These are phyloP conservation scores for Septoria petroselini DNA, from an alignment of 2,329 filamentous ascomycete genomes.

Conservation along the genomic window DNA sequence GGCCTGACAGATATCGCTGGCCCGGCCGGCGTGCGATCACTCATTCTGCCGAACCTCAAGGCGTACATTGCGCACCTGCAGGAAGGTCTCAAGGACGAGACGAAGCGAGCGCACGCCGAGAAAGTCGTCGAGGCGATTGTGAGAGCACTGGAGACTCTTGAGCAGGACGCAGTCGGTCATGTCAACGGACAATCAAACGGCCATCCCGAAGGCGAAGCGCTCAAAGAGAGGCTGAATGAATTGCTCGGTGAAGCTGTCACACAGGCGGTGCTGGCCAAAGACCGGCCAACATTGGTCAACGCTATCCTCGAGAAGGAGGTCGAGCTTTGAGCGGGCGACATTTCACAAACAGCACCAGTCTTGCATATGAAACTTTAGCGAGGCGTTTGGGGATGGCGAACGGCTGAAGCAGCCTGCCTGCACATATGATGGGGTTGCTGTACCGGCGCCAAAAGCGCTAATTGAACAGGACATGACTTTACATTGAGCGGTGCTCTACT, in stretches of 20 bases:
- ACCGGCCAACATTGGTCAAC: conserved; percentile 38
- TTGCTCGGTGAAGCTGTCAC: conserved; percentile 46
- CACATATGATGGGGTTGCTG: background rate
- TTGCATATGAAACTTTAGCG: conserved; percentile 7
- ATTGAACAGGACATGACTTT: no score
- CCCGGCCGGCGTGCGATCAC: conserved; percentile 58
- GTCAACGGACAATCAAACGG: conserved; percentile 38
- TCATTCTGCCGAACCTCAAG: conserved; percentile 65
- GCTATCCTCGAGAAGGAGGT: conserved; percentile 41
- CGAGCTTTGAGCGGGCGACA: conserved; percentile 3
- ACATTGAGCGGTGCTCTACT: no score
- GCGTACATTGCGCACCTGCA: conserved; percentile 61
- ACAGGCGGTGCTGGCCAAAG: conserved; percentile 41
- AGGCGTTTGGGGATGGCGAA: conserved; percentile 9
- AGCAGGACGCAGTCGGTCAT: conserved; percentile 41
- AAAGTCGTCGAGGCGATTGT: conserved; percentile 59
- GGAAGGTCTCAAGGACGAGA: conserved; percentile 55
- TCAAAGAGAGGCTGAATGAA: conserved; percentile 43
- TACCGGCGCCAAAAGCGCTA: background rate
- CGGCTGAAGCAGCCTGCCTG: background rate
- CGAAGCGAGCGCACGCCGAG: conserved; percentile 57
- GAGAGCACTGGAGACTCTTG: conserved; percentile 54
- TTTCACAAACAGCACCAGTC: background rate
- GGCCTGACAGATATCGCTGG: conserved; percentile 77
- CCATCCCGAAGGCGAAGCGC: conserved; percentile 41